These are phyloP conservation scores for Penicillium freii DNA, from an alignment of 2,329 filamentous ascomycete species.

Conservation along the genomic window DNA sequence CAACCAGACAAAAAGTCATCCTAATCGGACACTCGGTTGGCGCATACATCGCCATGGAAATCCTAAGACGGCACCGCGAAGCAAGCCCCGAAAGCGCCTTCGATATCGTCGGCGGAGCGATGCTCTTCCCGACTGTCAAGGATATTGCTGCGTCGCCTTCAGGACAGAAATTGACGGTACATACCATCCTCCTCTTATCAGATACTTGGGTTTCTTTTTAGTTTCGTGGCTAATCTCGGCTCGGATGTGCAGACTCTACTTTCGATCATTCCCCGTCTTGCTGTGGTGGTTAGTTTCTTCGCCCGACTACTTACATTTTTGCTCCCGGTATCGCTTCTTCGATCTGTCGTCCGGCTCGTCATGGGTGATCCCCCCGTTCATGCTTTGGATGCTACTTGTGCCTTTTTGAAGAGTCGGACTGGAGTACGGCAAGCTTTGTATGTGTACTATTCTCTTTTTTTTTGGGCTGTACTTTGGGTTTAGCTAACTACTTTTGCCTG, in stretches of 20 bases:
- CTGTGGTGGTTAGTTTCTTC: conserved; percentile 38
- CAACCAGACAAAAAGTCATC: conserved; percentile 49
- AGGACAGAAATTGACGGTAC: conserved; percentile 53
- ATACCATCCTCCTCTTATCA: conserved; percentile 14
- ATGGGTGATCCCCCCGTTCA: conserved; percentile 42
- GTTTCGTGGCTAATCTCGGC: neutral
- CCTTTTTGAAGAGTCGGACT: conserved; percentile 49
- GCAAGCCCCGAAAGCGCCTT: conserved; percentile 23
- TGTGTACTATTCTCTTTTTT: conserved; percentile 16
- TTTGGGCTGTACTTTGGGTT: neutral
- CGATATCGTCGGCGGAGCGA: conserved; percentile 53
- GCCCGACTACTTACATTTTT: conserved; percentile 45
- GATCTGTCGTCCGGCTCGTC: conserved; percentile 42
- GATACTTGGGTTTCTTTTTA: neutral
- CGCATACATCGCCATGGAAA: conserved; percentile 67
- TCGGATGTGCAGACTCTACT: conserved; percentile 27
- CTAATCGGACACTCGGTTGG: conserved; percentile 74
- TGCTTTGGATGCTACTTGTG: conserved; percentile 49
- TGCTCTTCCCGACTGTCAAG: conserved; percentile 73
- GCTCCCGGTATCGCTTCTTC: conserved; percentile 43
- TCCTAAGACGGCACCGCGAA: conserved; percentile 58
- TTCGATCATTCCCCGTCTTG: conserved; percentile 39
- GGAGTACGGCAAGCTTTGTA: conserved; percentile 57
- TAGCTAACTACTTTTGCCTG: neutral
- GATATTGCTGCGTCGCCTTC: conserved; percentile 64